Evolutionary conservation across 495 filamentous ascomycete species (phyloP).

Genomic region (Hypoxylon intermedium): DNA sequence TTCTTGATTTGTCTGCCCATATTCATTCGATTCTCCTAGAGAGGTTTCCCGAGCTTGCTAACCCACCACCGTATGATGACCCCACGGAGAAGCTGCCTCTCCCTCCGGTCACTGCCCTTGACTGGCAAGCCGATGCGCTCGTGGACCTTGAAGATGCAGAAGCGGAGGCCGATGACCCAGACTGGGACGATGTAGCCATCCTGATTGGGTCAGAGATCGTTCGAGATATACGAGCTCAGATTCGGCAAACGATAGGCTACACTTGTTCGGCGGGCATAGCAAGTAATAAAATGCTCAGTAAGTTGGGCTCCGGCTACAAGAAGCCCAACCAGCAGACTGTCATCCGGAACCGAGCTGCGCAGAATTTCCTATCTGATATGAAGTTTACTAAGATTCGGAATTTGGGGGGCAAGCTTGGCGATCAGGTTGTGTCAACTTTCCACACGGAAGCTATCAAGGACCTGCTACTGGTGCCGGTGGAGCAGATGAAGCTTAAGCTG

Average conservation of each 20-base stretch:
- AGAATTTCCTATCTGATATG: conserved; percentile 80
- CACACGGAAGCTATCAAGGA: conserved; percentile 81
- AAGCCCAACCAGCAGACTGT: conserved; percentile 95
- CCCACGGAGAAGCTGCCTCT: conserved; percentile 72
- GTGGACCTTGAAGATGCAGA: conserved; percentile 76
- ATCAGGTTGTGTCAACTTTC: conserved; percentile 78
- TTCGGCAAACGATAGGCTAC: conserved; percentile 75
- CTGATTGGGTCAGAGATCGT: conserved; percentile 88
- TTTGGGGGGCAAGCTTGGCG: conserved; percentile 94
- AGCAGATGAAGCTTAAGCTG: conserved; percentile 79
- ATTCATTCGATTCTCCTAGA: conserved; percentile 77
- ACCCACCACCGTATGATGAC: conserved; percentile 71
- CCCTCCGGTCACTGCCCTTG: conserved; percentile 75
- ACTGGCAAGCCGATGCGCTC: conserved; percentile 82
- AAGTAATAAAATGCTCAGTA: conserved; percentile 93
- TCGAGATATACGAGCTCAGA: conserved; percentile 69
- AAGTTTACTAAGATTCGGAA: conserved; percentile 97
- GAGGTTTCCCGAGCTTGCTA: conserved; percentile 76
- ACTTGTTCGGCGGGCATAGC: conserved; percentile 91
- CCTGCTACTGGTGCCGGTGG: conserved; percentile 72
- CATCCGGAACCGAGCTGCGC: conserved; percentile 80
- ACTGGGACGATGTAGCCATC: conserved; percentile 96
- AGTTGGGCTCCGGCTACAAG: conserved; percentile 86
- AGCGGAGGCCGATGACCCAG: conserved; percentile 79
- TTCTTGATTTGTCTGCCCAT: conserved; percentile 86